A percentile compares a stretch with the other conserved stretches of the same genome.
phyloP scores from a whole-genome alignment of 2,329 filamentous ascomycete genomes.

The Corinectria fuckeliana region DNA sequence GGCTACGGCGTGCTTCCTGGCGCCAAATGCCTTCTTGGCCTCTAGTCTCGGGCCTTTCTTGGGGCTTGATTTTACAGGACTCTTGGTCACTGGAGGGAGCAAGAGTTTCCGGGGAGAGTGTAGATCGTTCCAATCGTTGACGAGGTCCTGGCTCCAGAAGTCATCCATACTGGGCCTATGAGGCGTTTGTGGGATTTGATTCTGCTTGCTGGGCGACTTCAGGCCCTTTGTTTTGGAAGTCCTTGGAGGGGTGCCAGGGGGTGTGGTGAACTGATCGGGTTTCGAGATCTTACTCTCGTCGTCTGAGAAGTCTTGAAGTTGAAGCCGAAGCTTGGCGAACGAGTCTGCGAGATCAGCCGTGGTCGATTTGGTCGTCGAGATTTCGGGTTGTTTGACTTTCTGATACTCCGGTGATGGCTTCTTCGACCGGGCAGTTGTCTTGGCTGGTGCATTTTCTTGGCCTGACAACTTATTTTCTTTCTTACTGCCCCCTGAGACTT shows the following conservation, averaged over 20 bases:
- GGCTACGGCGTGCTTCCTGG: conserved; percentile 67
- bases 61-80: conserved; percentile 38
- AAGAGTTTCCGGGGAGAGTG: conserved; percentile 58
- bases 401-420: neutral
- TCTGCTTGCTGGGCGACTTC: conserved; percentile 42
- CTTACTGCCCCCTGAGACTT: neutral
- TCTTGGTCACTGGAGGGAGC: conserved; percentile 39
- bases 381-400: neutral
- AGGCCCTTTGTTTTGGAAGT: conserved; percentile 28
- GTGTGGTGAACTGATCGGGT: conserved; percentile 27
- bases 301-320: conserved; percentile 33
- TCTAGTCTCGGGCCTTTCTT: conserved; percentile 47
- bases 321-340: conserved; percentile 34
- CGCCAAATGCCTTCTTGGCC: conserved; percentile 66
- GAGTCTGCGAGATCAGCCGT: conserved; percentile 33
- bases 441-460: conserved; percentile 2
- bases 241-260: conserved; percentile 30
- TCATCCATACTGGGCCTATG: conserved; percentile 60
- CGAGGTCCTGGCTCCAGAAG: conserved; percentile 65
- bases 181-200: conserved; percentile 58
- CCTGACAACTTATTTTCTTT: neutral
- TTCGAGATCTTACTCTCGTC: conserved; percentile 23
- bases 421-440: neutral
- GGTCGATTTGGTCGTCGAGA: conserved; percentile 1
- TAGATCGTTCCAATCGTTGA: conserved; percentile 70